A percentile compares a stretch with the other conserved stretches of the same genome.
phyloP scores from a whole-genome alignment of 192 early-diverging fungal genomes.

The Backusella mclennaniae region DNA sequence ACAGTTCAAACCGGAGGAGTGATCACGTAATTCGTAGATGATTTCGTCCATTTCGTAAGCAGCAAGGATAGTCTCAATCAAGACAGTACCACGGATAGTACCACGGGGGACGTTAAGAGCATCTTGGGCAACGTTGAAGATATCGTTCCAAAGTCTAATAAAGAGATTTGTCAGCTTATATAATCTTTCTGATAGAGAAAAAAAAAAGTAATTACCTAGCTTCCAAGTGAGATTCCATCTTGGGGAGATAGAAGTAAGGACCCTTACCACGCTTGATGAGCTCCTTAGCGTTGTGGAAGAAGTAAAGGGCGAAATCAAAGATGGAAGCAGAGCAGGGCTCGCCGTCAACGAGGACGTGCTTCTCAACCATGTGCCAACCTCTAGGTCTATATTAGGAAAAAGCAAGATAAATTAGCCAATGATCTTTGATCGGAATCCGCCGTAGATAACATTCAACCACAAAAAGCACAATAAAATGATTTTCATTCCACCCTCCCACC shows the following conservation, averaged over 20 bases:
- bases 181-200: background rate
- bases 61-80: conserved; percentile 97
- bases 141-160: conserved; percentile 96
- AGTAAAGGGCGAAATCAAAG: conserved; percentile 98
- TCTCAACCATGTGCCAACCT: conserved; percentile 99
- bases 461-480: background rate
- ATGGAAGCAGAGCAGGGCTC: conserved; percentile 92
- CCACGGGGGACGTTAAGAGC: conserved; percentile 85
- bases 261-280: conserved; percentile 82
- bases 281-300: conserved; percentile 96
- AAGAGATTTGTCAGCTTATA: conserved; percentile 24
- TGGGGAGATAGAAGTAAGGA: conserved; percentile 98
- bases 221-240: conserved; percentile 98
- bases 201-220: conserved; percentile 44
- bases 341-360: conserved; percentile 91
- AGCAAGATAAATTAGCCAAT: background rate
- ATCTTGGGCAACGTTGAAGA: conserved; percentile 96
- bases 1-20: conserved; percentile 98
- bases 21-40: conserved; percentile 98
- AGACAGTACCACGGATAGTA: conserved; percentile 93
- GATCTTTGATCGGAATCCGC: conserved; percentile 6
- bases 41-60: conserved; percentile 99
- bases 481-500: background rate
- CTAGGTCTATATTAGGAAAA: conserved; percentile 64
- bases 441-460: conserved; percentile 3